Evolutionary conservation across 2,329 filamentous ascomycete species (phyloP).

Genomic region (Aureobasidium vineae): DNA sequence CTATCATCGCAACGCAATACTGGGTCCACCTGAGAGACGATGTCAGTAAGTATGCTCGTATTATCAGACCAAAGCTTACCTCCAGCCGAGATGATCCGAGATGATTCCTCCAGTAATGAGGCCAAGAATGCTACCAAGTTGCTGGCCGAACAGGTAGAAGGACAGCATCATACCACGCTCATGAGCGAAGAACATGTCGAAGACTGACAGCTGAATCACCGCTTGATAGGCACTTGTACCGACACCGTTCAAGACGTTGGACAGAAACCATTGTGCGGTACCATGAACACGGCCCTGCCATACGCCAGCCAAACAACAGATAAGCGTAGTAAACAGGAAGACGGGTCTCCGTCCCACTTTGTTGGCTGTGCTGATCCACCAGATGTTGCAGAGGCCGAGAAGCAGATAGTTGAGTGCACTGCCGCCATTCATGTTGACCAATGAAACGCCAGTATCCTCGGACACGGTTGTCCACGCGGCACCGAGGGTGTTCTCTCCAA

Average conservation of each 20-base stretch:
- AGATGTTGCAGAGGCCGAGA: constrained; percentile 45
- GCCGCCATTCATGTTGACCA: constrained; percentile 46
- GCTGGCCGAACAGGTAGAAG: constrained; percentile 44
- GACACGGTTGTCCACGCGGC: constrained; percentile 46
- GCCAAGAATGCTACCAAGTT: constrained; percentile 42
- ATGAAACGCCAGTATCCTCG: constrained; percentile 40
- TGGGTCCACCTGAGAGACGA: constrained; percentile 34
- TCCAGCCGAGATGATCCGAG: constrained; percentile 39
- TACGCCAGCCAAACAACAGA: constrained; percentile 37
- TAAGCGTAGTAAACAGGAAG: constrained; percentile 39
- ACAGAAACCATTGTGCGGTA: constrained; percentile 38
- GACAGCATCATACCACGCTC: constrained; percentile 42
- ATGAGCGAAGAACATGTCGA: constrained; percentile 44
- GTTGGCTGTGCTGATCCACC: constrained; percentile 41
- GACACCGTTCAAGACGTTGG: constrained; percentile 38
- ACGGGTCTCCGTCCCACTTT: constrained; percentile 44
- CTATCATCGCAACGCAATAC: constrained; percentile 39
- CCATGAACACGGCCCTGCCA: constrained; percentile 38
- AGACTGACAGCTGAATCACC: constrained; percentile 43
- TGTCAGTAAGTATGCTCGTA: background rate
- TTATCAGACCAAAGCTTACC: background rate
- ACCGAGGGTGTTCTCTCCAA: constrained; percentile 45
- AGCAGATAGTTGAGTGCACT: constrained; percentile 45
- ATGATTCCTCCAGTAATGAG: constrained; percentile 43
- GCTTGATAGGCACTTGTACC: constrained; percentile 43